Percentiles rank a stretch among this genome's conserved stretches.
Conservation (phyloP, 495 filamentous ascomycete species). For the Penicillium herquei region DNA sequence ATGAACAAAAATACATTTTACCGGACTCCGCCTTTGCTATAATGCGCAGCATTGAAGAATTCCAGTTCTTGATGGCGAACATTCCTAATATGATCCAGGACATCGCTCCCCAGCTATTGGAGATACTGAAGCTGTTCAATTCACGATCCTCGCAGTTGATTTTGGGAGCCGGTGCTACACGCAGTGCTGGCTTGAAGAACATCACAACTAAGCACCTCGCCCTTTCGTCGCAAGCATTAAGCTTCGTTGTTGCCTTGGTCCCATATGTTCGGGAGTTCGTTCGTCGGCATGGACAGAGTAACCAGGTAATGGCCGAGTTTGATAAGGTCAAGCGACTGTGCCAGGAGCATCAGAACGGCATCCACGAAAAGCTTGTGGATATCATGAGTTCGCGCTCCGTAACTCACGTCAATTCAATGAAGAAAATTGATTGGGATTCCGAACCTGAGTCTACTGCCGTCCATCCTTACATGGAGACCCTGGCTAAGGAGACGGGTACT, state of each 20-base stretch:
- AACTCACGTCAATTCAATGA: slow-evolving; percentile 71
- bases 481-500: slow-evolving; percentile 85
- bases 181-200: slow-evolving; percentile 88
- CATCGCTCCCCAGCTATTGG: slow-evolving; percentile 67
- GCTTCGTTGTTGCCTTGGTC: slow-evolving; percentile 82
- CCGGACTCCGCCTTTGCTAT: slow-evolving; percentile 77
- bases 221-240: slow-evolving; percentile 83
- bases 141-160: slow-evolving; percentile 91
- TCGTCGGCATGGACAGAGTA: slow-evolving; percentile 68
- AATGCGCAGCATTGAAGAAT: slow-evolving; percentile 75
- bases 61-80: slow-evolving; percentile 75
- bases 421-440: slow-evolving; percentile 73
- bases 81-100: slow-evolving; percentile 88
- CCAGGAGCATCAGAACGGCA: slow-evolving; percentile 90
- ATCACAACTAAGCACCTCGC: slow-evolving; percentile 97
- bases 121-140: slow-evolving; percentile 87
- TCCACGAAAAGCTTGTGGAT: slow-evolving; percentile 92
- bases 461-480: slow-evolving; percentile 84
- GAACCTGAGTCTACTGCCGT: slow-evolving; percentile 32
- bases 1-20: slow-evolving; percentile 82
- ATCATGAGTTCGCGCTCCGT: slow-evolving; percentile 85
- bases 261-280: slow-evolving; percentile 91
- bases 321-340: slow-evolving; percentile 87
- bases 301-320: slow-evolving; percentile 77
- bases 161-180: slow-evolving; percentile 87